Percentiles rank a stretch among this genome's conserved stretches.
Evolutionary conservation across 129 eudicot genomes (phyloP).

Genomic region (Escallonia rubra): DNA sequence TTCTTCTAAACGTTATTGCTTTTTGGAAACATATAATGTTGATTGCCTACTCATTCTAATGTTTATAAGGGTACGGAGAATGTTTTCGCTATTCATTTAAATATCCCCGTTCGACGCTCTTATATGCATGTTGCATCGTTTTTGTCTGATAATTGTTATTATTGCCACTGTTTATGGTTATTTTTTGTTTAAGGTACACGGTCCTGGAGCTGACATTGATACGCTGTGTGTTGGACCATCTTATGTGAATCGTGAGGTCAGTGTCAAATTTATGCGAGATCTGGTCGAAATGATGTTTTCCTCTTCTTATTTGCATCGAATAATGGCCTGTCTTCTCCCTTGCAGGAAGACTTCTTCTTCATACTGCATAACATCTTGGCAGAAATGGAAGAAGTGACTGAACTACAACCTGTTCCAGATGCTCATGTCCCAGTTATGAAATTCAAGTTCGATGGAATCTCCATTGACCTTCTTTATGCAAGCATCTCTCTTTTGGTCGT

Average conservation of each 20-base stretch:
- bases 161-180: no score
- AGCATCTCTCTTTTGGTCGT: constrained; percentile 83
- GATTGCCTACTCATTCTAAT: no score
- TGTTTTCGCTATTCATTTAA: no score
- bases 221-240: constrained; percentile 87
- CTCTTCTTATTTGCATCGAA: background rate
- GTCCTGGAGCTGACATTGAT: constrained; percentile 96
- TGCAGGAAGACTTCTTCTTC: constrained; percentile 76
- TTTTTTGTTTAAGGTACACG: constrained; percentile 61
- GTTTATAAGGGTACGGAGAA: no score
- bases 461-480: constrained; percentile 92
- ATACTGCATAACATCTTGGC: constrained; percentile 60
- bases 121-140: no score
- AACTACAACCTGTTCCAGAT: constrained; percentile 89
- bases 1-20: no score
- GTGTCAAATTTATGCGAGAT: background rate
- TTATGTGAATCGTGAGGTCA: constrained; percentile 88
- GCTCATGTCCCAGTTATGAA: constrained; percentile 98
- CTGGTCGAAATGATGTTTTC: background rate
- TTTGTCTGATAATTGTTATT: no score
- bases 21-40: no score
- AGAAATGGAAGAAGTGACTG: constrained; percentile 74
- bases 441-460: constrained; percentile 80
- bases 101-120: no score
- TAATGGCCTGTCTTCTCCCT: background rate